Evolutionary conservation across 345 rosid genomes (phyloP).

Genomic region (Ceriops tagal): DNA sequence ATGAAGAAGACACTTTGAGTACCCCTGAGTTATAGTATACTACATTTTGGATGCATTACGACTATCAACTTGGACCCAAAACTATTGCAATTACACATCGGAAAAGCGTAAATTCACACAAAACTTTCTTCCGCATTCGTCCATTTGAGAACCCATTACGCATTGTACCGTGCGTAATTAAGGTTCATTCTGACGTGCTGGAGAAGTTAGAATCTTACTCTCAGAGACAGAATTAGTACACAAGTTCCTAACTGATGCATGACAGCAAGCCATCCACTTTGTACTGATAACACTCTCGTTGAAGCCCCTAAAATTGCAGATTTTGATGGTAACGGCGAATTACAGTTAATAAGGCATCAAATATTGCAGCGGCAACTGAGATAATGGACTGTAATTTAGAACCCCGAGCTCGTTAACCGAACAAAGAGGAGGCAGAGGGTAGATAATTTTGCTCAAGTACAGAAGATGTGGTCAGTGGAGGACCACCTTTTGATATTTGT

Average conservation of each 20-base stretch:
- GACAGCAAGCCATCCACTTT: slow-evolving; percentile 17
- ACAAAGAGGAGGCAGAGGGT: slow-evolving; percentile 18
- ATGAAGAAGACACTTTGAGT: too few relatives aligned
- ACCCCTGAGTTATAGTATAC: not conserved
- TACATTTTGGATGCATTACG: slow-evolving; percentile 7
- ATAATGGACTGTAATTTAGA: too few relatives aligned
- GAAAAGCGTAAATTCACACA: not conserved
- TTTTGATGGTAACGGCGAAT: too few relatives aligned
- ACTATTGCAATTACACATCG: not conserved
- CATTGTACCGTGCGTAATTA: slow-evolving; percentile 20
- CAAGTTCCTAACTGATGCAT: slow-evolving; percentile 16
- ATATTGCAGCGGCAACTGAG: too few relatives aligned
- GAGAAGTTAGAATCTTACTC: slow-evolving; percentile 26
- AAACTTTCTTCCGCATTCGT: slow-evolving; percentile 6
- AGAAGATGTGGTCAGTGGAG: slow-evolving; percentile 16
- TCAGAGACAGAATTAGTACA: slow-evolving; percentile 16
- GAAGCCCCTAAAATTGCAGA: too few relatives aligned
- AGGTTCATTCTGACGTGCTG: slow-evolving; percentile 15
- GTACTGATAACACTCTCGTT: slow-evolving; percentile 8
- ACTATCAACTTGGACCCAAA: not conserved
- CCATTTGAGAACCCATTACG: slow-evolving; percentile 21
- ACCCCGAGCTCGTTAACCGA: slow-evolving; percentile 2
- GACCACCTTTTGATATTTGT: slow-evolving; percentile 28
- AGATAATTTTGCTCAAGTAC: not conserved
- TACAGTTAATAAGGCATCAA: too few relatives aligned